Conservation (phyloP, 768 basidiomycete genomes). For the Macrolepiota albuminosa region DNA sequence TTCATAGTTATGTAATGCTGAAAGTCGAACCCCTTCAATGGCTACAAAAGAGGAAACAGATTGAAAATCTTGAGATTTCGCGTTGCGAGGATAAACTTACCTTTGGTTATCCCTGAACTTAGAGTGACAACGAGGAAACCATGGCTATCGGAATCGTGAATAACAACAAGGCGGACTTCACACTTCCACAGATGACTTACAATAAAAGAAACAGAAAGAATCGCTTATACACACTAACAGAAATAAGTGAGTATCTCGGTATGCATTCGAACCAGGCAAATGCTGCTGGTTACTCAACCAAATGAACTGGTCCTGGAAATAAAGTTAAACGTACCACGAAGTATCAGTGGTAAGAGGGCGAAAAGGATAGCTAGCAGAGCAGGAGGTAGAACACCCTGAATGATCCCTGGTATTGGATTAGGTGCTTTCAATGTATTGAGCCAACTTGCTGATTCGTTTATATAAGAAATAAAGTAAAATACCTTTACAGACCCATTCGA, state of each 20-base stretch:
- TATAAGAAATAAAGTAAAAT: not conserved
- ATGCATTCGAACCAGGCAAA: conserved; percentile 70
- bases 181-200: conserved; percentile 22
- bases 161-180: not conserved
- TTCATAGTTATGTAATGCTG: not conserved
- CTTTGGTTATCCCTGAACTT: not conserved
- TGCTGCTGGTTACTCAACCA: conserved; percentile 45
- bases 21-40: not conserved
- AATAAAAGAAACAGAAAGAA: conserved; percentile 65
- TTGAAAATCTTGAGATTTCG: not conserved
- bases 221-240: conserved; percentile 66
- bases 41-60: not conserved
- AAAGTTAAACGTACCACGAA: not conserved
- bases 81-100: not conserved
- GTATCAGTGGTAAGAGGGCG: conserved; percentile 38
- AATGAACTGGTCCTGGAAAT: not conserved
- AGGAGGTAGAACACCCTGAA: conserved; percentile 67
- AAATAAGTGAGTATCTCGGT: conserved; percentile 62
- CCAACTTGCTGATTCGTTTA: too few relatives aligned
- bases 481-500: conserved; percentile 1
- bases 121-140: conserved; percentile 1
- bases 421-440: conserved; percentile 23
- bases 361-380: conserved; percentile 58
- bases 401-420: conserved; percentile 40
- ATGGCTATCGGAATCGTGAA: not conserved